Base-by-base conservation (phyloP, 108 stramenopile genomes). In the Skeletonema menzelii region DNA sequence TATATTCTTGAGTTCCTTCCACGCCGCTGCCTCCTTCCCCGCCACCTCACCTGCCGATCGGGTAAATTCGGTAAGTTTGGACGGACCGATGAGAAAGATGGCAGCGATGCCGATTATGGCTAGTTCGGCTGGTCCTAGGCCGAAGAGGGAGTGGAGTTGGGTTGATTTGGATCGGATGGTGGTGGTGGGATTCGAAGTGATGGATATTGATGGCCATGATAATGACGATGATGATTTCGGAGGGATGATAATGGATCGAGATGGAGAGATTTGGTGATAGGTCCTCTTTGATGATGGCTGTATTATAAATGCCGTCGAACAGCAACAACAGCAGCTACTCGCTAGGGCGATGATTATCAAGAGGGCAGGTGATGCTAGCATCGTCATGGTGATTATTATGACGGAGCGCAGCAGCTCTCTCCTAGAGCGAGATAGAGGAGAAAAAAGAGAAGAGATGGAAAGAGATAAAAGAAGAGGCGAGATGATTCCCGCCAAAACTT, bases 41-140 rank as follows among this genome's bases (percentile, higher is more conserved):
- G 89, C 87, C 49, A 90, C 62, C 37, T 77, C 76, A 19, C 94
- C 94, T 8, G 81, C 67, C 46, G 79, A 80, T 65, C 82, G 82
- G 7, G 71, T 77, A 27, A 87, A 56, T 44, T 83, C 69, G 53
- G 73, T 67, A n/a, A 91, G 68, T 68, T 86, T 87, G n/a, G 85
- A 49, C 12, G 91, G 91, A 8, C 93, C 93, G 30, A 95, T 63
- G 38, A 90, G 53, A 27, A 90, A 56, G 2, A 85, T 62, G n/a
- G 63, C 86, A 8, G 88, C 92, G 4, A 85, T 73, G 20, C 78
- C 42, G 61, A 91, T 82, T 22, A 95, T 76, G 55, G 78, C 86
- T 42, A 93, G 79, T 72, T 92, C 91, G n/a, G 90, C 84, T 26
- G 76, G 85, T 0, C 94, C 93, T 5, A 95, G 74, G 34, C 94